Evolutionary conservation across 306 rosid species (phyloP).

Genomic region (Quercus dentata): DNA sequence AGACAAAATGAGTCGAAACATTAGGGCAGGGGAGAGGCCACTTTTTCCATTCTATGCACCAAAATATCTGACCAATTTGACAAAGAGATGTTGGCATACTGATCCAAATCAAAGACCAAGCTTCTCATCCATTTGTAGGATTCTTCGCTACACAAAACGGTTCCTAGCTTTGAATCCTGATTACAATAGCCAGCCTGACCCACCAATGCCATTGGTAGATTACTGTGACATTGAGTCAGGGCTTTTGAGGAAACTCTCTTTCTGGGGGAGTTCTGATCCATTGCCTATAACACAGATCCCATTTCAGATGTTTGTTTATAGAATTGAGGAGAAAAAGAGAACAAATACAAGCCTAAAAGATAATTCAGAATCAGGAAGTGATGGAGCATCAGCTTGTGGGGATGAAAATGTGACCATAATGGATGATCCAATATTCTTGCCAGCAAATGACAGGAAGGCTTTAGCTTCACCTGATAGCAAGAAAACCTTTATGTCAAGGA

Average conservation of each 20-base stretch:
- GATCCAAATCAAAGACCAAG: conserved; percentile 79
- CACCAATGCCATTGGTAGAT: conserved; percentile 53
- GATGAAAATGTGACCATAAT: conserved; percentile 48
- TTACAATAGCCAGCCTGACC: conserved; percentile 47
- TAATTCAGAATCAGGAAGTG: conserved; percentile 75
- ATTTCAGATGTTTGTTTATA: conserved; percentile 75
- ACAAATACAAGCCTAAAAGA: conserved; percentile 34
- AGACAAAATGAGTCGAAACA: conserved; percentile 86
- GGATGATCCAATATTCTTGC: conserved; percentile 53
- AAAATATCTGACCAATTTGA: conserved; percentile 66
- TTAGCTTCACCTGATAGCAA: conserved; percentile 38
- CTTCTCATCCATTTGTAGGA: conserved; percentile 80
- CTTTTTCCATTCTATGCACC: conserved; percentile 65
- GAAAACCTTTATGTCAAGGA: conserved; percentile 36
- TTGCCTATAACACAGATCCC: conserved; percentile 54
- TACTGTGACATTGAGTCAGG: conserved; percentile 67
- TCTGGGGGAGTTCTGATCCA: conserved; percentile 49
- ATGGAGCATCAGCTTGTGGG: conserved; percentile 62
- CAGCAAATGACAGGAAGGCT: conserved; percentile 44
- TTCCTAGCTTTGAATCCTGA: conserved; percentile 71
- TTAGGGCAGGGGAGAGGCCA: conserved; percentile 90
- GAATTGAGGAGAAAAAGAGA: conserved; percentile 54
- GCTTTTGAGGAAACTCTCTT: conserved; percentile 53
- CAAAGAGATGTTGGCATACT: conserved; percentile 80
- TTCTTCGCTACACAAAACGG: conserved; percentile 64